phyloP scores from a whole-genome alignment of 805 yeast genomes.

The Ogataea paradorogensis region DNA sequence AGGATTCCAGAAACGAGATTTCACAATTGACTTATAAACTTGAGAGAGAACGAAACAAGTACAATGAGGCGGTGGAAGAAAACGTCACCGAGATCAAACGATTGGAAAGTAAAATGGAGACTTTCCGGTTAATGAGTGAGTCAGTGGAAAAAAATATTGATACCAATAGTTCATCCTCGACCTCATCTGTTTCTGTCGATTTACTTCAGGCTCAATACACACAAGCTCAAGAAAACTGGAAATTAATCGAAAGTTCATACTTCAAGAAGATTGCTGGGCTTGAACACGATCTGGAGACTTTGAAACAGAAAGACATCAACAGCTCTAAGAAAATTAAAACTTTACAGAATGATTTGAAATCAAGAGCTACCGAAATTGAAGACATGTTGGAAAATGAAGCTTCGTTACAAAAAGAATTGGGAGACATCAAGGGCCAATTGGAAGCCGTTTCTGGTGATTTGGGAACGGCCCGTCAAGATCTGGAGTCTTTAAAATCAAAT shows the following conservation, averaged over 20 bases:
- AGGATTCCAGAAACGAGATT: conserved; percentile 21
- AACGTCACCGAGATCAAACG: conserved; percentile 47
- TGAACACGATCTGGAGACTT: conserved; percentile 43
- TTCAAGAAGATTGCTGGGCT: conserved; percentile 42
- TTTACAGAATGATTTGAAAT: conserved; percentile 37
- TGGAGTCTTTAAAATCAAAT: conserved; percentile 30
- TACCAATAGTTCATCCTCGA: not conserved
- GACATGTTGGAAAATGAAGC: conserved; percentile 27
- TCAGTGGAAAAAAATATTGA: conserved; percentile 18
- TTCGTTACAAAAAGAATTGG: conserved; percentile 17
- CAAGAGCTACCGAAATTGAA: conserved; percentile 27
- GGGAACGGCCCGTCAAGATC: conserved; percentile 21
- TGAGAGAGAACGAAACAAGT: conserved; percentile 28
- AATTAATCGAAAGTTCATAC: conserved; percentile 68
- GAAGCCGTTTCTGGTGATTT: conserved; percentile 16
- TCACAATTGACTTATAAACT: conserved; percentile 30
- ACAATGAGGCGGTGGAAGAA: conserved; percentile 30
- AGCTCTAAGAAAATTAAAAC: conserved; percentile 29
- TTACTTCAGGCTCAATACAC: conserved; percentile 68
- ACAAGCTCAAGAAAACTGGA: conserved; percentile 79
- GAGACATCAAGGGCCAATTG: conserved; percentile 21
- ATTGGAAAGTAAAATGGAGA: conserved; percentile 70
- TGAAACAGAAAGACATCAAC: conserved; percentile 31
- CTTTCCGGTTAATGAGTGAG: conserved; percentile 62
- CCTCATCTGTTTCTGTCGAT: conserved; percentile 32